phyloP scores from a whole-genome alignment of 129 eudicot species.

The Chrysanthemum makinoi region DNA sequence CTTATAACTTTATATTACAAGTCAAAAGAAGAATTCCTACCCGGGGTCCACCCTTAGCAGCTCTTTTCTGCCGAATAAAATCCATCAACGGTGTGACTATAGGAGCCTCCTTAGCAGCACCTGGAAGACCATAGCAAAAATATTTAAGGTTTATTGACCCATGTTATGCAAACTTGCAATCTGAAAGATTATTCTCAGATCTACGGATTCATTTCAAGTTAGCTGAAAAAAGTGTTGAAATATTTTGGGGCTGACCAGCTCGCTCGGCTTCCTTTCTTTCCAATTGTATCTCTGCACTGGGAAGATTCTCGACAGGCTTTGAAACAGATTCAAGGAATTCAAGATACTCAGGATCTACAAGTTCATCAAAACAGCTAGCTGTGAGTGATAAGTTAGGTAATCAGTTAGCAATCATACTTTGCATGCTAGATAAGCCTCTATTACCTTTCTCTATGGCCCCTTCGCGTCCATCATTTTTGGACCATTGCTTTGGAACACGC shows the following conservation, averaged over 20 bases:
- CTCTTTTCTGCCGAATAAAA: constrained; percentile 87
- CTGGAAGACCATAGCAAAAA: constrained; percentile 34
- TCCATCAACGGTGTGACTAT: constrained; percentile 85
- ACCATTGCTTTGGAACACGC: constrained; percentile 80
- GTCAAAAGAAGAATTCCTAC: constrained; percentile 32
- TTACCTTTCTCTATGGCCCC: constrained; percentile 82
- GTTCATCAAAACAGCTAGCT: constrained; percentile 23
- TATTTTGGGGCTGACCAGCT: constrained; percentile 58
- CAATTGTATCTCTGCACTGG: constrained; percentile 95
- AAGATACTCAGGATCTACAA: constrained; percentile 84
- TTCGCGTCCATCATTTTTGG: constrained; percentile 91
- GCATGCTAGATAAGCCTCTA: constrained; percentile 8
- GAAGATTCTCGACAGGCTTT: constrained; percentile 95
- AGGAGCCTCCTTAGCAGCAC: constrained; percentile 71
- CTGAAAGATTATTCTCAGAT: background rate
- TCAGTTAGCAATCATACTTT: constrained; percentile 13
- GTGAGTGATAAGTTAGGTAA: constrained; percentile 1
- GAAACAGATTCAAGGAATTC: constrained; percentile 77
- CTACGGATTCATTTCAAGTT: constrained; percentile 4
- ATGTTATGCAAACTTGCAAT: background rate
- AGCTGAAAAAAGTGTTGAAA: background rate
- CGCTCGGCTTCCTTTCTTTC: constrained; percentile 95
- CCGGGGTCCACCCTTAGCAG: constrained; percentile 81
- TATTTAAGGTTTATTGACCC: constrained; percentile 1
- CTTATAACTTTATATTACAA: background rate